phyloP scores from a whole-genome alignment of 768 basidiomycete genomes.

The Leucocoprinus leucothites region DNA sequence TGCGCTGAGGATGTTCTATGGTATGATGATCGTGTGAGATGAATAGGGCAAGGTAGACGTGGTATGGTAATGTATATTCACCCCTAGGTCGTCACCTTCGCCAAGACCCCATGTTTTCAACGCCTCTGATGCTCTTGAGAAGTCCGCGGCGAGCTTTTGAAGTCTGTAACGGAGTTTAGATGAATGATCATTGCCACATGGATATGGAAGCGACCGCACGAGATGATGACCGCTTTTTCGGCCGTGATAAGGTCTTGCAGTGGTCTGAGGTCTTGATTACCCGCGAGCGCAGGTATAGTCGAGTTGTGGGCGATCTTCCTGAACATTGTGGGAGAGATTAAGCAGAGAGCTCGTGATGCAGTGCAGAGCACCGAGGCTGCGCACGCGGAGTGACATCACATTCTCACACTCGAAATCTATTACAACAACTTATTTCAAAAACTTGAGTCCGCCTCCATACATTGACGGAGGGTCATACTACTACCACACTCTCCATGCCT shows the following conservation, averaged over 20 bases:
- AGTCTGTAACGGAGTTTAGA: slow-evolving; percentile 34
- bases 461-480: no score
- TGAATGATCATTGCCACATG: background rate
- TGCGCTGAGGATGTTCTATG: slow-evolving; percentile 70
- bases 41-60: slow-evolving; percentile 2
- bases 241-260: slow-evolving; percentile 88
- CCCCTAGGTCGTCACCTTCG: slow-evolving; percentile 82
- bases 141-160: slow-evolving; percentile 63
- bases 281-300: slow-evolving; percentile 64
- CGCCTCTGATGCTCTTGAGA: slow-evolving; percentile 68
- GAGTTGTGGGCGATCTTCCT: slow-evolving; percentile 89
- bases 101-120: slow-evolving; percentile 70
- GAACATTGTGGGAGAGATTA: slow-evolving; percentile 50
- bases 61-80: slow-evolving; percentile 49
- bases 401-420: no score
- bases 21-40: slow-evolving; percentile 4
- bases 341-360: background rate
- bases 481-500: no score
- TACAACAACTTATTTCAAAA: no score
- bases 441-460: no score
- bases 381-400: no score
- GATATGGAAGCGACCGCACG: slow-evolving; percentile 38
- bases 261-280: slow-evolving; percentile 74
- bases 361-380: no score
- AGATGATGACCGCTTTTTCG: slow-evolving; percentile 77